Conservation (phyloP, 805 yeast genomes). For the Ogataea degrootiae region DNA sequence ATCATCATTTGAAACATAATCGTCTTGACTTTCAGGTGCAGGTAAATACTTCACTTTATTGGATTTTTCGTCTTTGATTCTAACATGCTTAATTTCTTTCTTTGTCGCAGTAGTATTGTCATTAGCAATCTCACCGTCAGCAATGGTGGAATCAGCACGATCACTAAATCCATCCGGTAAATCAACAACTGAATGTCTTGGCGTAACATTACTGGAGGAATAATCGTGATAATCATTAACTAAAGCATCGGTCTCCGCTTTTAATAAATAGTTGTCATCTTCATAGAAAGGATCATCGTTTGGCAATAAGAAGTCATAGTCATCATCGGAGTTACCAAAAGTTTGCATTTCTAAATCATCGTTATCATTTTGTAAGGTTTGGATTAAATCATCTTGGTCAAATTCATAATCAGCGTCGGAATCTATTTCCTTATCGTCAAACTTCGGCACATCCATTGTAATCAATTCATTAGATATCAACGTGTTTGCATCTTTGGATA, state of each 20-base stretch:
- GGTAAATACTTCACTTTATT: conserved; percentile 31
- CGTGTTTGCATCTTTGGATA: conserved; percentile 19
- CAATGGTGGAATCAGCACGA: not conserved
- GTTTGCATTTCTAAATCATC: conserved; percentile 33
- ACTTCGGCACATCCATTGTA: conserved; percentile 45
- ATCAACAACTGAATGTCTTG: conserved; percentile 28
- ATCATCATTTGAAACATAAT: conserved; percentile 23
- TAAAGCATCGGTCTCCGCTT: conserved; percentile 40
- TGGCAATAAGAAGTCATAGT: conserved; percentile 24
- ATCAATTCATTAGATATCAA: conserved; percentile 21
- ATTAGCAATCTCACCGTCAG: not conserved
- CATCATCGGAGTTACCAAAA: conserved; percentile 33
- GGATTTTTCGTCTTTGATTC: conserved; percentile 7
- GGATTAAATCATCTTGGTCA: conserved; percentile 43
- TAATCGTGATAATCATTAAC: conserved; percentile 33
- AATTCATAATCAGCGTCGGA: conserved; percentile 67
- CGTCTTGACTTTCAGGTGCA: conserved; percentile 39
- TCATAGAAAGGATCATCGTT: conserved; percentile 30
- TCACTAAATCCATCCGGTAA: conserved; percentile 1
- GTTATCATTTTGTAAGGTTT: conserved; percentile 33
- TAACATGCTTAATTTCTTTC: conserved; percentile 5
- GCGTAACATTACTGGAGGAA: conserved; percentile 26
- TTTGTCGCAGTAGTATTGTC: not conserved
- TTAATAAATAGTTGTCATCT: conserved; percentile 45
- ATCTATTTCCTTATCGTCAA: conserved; percentile 38